These are phyloP conservation scores for Periconia digitata DNA, from an alignment of 2,329 filamentous ascomycete genomes.

Conservation along the genomic window DNA sequence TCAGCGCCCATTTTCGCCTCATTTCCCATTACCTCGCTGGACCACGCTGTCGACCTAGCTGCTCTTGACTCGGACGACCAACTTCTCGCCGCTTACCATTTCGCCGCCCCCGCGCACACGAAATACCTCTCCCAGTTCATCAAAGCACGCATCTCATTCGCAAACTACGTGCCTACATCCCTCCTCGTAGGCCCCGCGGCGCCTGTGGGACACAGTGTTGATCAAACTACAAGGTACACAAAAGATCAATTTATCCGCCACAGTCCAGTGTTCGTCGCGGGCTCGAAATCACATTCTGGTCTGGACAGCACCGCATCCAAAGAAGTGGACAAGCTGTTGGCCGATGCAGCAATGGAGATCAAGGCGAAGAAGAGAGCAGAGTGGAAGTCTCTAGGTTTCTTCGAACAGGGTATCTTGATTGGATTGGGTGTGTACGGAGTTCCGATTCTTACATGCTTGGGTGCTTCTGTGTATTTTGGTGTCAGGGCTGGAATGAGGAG, in stretches of 20 bases:
- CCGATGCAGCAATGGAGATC: slow-evolving; percentile 26
- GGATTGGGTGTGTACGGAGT: slow-evolving; percentile 39
- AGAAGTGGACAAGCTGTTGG: slow-evolving; percentile 15
- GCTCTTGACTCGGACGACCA: slow-evolving; percentile 35
- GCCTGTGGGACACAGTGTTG: slow-evolving; percentile 16
- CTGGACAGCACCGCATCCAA: slow-evolving; percentile 20
- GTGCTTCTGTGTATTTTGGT: slow-evolving; percentile 27
- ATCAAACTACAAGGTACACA: slow-evolving; percentile 21
- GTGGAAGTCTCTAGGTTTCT: slow-evolving; percentile 31
- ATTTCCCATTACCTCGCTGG: slow-evolving; percentile 53
- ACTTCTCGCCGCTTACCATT: slow-evolving; percentile 56
- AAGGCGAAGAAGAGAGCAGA: slow-evolving; percentile 37
- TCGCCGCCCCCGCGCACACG: slow-evolving; percentile 51
- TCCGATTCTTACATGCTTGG: slow-evolving; percentile 31
- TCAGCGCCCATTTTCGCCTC: slow-evolving; percentile 48
- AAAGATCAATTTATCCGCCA: slow-evolving; percentile 20
- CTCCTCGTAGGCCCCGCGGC: slow-evolving; percentile 49
- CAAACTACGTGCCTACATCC: slow-evolving; percentile 60
- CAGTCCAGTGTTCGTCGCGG: slow-evolving; percentile 19
- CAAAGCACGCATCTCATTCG: slow-evolving; percentile 51
- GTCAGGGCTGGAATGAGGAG: slow-evolving; percentile 26
- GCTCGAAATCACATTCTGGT: slow-evolving; percentile 13
- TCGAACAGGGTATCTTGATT: slow-evolving; percentile 37
- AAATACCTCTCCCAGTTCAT: slow-evolving; percentile 65
- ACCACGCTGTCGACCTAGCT: slow-evolving; percentile 56